Conservation (phyloP, 352 stramenopile species). For the Pythium graminicola region DNA sequence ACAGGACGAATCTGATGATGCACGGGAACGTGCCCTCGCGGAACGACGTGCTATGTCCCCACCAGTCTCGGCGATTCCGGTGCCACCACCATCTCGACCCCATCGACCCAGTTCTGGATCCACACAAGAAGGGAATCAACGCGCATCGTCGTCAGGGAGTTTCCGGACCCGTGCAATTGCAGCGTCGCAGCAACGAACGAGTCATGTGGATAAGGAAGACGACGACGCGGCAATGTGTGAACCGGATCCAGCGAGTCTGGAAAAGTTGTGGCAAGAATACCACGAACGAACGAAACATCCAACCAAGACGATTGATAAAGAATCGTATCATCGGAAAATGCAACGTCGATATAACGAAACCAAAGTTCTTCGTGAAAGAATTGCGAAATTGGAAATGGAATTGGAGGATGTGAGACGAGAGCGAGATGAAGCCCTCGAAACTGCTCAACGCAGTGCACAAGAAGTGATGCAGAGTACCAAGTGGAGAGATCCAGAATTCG, state of each 20-base stretch:
- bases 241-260: conserved; percentile 37
- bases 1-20: conserved; percentile 5
- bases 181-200: conserved; percentile 1
- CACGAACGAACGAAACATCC: conserved; percentile 37
- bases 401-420: conserved; percentile 29
- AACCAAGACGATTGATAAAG: conserved; percentile 36
- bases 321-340: conserved; percentile 67
- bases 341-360: conserved; percentile 62
- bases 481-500: neutral
- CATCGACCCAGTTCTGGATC: conserved; percentile 17
- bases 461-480: neutral
- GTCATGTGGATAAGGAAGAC: neutral
- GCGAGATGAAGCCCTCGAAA: conserved; percentile 30
- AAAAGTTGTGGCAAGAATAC: conserved; percentile 62
- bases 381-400: conserved; percentile 40
- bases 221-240: conserved; percentile 3
- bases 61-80: conserved; percentile 20
- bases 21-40: conserved; percentile 11
- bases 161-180: conserved; percentile 19
- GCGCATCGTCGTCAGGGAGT: conserved; percentile 17
- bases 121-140: conserved; percentile 25
- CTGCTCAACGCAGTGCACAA: conserved; percentile 5
- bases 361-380: conserved; percentile 42
- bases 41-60: conserved; percentile 16
- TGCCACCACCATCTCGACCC: conserved; percentile 22